These are phyloP conservation scores for Calonectria montana DNA, from an alignment of 2,329 filamentous ascomycete genomes.

Conservation along the genomic window DNA sequence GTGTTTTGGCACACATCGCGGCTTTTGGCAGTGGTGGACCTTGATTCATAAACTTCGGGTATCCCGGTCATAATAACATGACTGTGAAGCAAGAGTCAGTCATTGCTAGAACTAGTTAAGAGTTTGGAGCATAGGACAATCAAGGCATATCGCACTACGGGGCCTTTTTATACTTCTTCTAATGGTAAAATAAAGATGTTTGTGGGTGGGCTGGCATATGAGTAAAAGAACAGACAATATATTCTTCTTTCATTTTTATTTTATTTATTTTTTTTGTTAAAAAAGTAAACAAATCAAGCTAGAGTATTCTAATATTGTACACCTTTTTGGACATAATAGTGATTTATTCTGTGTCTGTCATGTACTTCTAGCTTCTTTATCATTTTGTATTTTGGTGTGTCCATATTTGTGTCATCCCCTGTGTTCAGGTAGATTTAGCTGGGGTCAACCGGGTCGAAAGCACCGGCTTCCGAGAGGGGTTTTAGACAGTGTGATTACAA, in stretches of 20 bases:
- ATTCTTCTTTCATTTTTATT: too few species aligned
- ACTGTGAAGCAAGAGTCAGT: neutral
- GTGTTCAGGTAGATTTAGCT: neutral
- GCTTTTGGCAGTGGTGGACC: too few species aligned
- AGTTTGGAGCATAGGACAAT: neutral
- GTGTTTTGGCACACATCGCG: neutral
- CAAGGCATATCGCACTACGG: neutral
- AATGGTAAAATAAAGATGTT: neutral
- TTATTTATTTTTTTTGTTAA: too few species aligned
- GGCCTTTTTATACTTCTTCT: neutral
- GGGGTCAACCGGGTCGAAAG: neutral
- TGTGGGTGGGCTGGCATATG: too few species aligned
- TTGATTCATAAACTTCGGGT: neutral
- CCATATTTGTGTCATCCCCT: neutral
- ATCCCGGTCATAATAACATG: neutral
- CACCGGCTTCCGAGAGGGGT: neutral
- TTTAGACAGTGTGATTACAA: neutral
- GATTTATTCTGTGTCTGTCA: neutral
- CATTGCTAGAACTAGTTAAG: neutral
- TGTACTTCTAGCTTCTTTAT: neutral
- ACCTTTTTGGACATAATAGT: too few species aligned
- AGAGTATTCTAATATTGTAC: too few species aligned
- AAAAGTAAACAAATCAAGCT: too few species aligned
- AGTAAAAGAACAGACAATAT: too few species aligned
- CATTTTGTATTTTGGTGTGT: neutral